phyloP scores from a whole-genome alignment of 2,329 filamentous ascomycete genomes.

The Talaromyces sp. region DNA sequence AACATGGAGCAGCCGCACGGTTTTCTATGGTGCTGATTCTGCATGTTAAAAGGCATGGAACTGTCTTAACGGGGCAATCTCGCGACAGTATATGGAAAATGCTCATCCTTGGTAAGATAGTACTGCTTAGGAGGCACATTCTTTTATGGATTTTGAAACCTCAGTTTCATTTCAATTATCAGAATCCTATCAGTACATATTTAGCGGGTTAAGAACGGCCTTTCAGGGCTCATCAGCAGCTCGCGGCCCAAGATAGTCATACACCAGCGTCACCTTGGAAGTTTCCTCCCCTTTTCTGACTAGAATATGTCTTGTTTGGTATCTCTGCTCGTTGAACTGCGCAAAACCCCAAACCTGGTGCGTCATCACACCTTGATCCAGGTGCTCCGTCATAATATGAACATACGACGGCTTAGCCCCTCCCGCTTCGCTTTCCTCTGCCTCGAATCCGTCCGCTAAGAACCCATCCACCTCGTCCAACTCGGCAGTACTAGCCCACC shows the following conservation, averaged over 20 bases:
- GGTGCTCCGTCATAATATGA: neutral
- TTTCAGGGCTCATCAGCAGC: neutral
- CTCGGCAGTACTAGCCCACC: neutral
- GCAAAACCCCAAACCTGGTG: slow-evolving; percentile 2
- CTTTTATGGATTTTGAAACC: neutral
- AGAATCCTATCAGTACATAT: neutral
- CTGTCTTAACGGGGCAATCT: too few relatives aligned
- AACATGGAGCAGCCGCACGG: too few relatives aligned
- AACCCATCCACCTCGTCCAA: neutral
- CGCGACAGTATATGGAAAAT: too few relatives aligned
- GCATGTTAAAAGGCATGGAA: too few relatives aligned
- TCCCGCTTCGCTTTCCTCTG: neutral
- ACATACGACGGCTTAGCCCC: neutral
- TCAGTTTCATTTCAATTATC: neutral
- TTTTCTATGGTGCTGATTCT: too few relatives aligned
- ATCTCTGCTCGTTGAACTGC: neutral
- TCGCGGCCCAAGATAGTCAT: neutral
- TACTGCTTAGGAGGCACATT: neutral
- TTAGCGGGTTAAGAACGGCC: neutral
- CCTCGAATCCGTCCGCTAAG: neutral
- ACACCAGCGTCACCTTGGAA: neutral
- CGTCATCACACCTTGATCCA: neutral
- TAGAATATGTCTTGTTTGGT: neutral
- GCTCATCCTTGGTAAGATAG: too few relatives aligned
- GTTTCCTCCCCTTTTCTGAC: neutral